These are phyloP conservation scores for Pythium coloratum DNA, from an alignment of 352 stramenopile genomes.

Conservation along the genomic window DNA sequence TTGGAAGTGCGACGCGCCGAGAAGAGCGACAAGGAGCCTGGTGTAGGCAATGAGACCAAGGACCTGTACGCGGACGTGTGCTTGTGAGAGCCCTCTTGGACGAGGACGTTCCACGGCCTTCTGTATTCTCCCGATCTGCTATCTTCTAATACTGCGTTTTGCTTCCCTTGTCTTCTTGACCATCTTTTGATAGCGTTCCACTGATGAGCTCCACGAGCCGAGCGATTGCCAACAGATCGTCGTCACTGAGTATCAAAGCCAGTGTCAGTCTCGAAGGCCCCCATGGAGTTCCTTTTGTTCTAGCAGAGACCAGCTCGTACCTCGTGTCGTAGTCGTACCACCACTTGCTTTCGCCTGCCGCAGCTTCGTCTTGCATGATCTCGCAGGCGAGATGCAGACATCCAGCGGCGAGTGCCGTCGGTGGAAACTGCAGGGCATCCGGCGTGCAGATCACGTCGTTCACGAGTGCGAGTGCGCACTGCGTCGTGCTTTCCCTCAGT, in stretches of 20 bases:
- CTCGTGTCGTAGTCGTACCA: slow-evolving; percentile 55
- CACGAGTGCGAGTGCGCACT: slow-evolving; percentile 39
- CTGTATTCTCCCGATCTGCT: background rate
- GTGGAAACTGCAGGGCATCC: slow-evolving; percentile 26
- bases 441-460: slow-evolving; percentile 38
- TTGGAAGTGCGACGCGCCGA: slow-evolving; percentile 22
- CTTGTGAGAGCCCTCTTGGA: slow-evolving; percentile 33
- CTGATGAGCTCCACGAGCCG: slow-evolving; percentile 26
- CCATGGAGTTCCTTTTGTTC: background rate
- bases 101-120: background rate
- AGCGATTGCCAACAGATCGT: slow-evolving; percentile 39
- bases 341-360: slow-evolving; percentile 34
- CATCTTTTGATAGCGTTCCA: background rate
- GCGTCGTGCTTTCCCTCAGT: slow-evolving; percentile 31
- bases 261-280: slow-evolving; percentile 2
- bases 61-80: slow-evolving; percentile 54
- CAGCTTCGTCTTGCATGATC: slow-evolving; percentile 3
- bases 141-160: background rate
- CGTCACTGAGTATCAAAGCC: slow-evolving; percentile 34
- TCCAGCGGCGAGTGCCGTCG: slow-evolving; percentile 32
- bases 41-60: slow-evolving; percentile 21
- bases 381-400: slow-evolving; percentile 33
- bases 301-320: slow-evolving; percentile 14
- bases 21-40: slow-evolving; percentile 19
- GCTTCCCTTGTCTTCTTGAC: background rate